phyloP scores from a whole-genome alignment of 2,329 filamentous ascomycete genomes.

The Berkeleyomyces basicola region DNA sequence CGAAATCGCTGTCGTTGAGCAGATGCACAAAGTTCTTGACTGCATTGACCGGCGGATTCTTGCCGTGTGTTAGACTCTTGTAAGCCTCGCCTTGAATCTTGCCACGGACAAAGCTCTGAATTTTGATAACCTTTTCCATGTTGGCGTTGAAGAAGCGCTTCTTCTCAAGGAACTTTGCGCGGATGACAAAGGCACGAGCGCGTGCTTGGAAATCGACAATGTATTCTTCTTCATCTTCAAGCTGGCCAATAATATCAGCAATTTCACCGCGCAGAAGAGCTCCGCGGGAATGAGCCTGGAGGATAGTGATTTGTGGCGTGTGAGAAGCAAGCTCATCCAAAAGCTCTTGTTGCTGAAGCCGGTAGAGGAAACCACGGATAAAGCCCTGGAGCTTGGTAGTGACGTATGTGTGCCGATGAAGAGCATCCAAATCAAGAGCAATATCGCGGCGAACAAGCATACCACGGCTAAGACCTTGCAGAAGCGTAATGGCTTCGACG shows the following conservation, averaged over 20 bases:
- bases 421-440: conserved; percentile 31
- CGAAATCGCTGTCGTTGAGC: conserved; percentile 94
- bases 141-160: conserved; percentile 82
- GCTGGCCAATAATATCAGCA: conserved; percentile 54
- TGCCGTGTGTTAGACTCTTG: conserved; percentile 88
- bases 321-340: conserved; percentile 55
- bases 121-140: conserved; percentile 98
- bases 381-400: conserved; percentile 50
- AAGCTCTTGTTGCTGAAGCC: conserved; percentile 43
- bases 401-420: conserved; percentile 39
- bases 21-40: conserved; percentile 97
- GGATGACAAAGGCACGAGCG: conserved; percentile 56
- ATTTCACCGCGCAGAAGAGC: conserved; percentile 63
- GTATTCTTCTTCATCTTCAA: conserved; percentile 69
- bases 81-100: conserved; percentile 96
- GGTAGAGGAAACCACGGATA: conserved; percentile 46
- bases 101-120: conserved; percentile 88
- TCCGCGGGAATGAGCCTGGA: conserved; percentile 64
- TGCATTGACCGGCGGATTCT: conserved; percentile 90
- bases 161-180: conserved; percentile 66
- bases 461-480: conserved; percentile 45
- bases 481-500: conserved; percentile 28
- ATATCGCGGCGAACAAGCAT: conserved; percentile 40
- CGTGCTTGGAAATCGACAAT: conserved; percentile 60
- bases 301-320: conserved; percentile 45